Conservation (phyloP, 495 filamentous ascomycete genomes). For the Viridothelium virens region DNA sequence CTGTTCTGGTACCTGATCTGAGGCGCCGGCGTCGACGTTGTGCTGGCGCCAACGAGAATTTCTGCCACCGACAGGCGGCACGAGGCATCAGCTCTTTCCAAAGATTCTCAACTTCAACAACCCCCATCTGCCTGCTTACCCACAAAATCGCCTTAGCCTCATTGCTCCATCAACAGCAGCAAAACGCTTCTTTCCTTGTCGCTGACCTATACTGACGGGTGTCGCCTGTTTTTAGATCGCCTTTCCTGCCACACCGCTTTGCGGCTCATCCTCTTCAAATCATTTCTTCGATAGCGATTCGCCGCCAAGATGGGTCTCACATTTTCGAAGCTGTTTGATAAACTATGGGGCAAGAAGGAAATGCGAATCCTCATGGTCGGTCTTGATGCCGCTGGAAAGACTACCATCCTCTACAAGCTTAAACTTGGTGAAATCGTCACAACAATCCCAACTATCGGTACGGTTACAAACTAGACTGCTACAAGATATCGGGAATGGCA, state of each 20-base stretch:
- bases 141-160: not conserved
- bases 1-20: not conserved
- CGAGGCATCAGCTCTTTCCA: slow-evolving; percentile 10
- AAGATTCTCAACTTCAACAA: slow-evolving; percentile 9
- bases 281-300: slow-evolving; percentile 11
- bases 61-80: not conserved
- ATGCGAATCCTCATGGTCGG: slow-evolving; percentile 99
- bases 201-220: not conserved
- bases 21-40: not conserved
- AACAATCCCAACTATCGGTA: slow-evolving; percentile 98
- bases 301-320: slow-evolving; percentile 82
- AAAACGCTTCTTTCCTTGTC: not conserved
- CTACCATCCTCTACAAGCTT: slow-evolving; percentile 99
- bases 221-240: not conserved
- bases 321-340: slow-evolving; percentile 87
- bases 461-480: slow-evolving; percentile 36
- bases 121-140: not conserved
- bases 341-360: slow-evolving; percentile 98
- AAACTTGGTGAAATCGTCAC: slow-evolving; percentile 99
- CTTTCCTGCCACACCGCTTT: not conserved
- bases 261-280: not conserved
- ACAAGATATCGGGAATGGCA: not conserved
- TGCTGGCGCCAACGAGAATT: not conserved
- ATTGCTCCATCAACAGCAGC: not conserved
- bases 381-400: slow-evolving; percentile 98